Evolutionary conservation across 495 filamentous ascomycete species (phyloP).

Genomic region (Parathielavia hyrcaniae): DNA sequence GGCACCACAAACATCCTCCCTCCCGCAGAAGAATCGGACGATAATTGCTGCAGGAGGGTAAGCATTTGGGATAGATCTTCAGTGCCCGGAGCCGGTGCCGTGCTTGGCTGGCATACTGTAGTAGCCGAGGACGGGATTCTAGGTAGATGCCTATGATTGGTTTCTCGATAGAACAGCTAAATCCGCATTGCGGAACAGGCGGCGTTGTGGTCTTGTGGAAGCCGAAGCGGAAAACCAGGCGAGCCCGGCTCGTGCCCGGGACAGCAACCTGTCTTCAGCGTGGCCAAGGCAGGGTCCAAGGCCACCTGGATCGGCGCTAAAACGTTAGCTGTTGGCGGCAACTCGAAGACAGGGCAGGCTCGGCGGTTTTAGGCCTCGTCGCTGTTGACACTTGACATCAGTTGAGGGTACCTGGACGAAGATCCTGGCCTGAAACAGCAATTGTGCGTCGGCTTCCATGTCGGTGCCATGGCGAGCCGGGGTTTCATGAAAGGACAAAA

Average conservation of each 20-base stretch:
- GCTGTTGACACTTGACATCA: too few relatives aligned
- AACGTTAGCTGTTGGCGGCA: too few relatives aligned
- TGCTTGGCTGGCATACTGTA: slow-evolving; percentile 10
- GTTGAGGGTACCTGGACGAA: too few relatives aligned
- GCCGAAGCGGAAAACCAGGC: slow-evolving; percentile 1
- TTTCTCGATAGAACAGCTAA: slow-evolving; percentile 5
- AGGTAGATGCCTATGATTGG: slow-evolving; percentile 17
- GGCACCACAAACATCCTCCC: slow-evolving; percentile 6
- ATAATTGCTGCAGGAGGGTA: slow-evolving; percentile 7
- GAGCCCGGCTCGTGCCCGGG: too few relatives aligned
- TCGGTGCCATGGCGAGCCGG: too few relatives aligned
- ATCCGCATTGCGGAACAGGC: slow-evolving; percentile 5
- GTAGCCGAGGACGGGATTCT: slow-evolving; percentile 5
- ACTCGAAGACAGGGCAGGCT: neutral
- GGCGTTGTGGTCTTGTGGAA: neutral
- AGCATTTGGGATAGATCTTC: slow-evolving; percentile 15
- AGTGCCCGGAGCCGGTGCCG: neutral
- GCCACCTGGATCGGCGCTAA: neutral
- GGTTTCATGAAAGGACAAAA: too few relatives aligned
- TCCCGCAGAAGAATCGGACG: slow-evolving; percentile 6
- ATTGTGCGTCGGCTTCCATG: too few relatives aligned
- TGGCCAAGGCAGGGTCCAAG: neutral
- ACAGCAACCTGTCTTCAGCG: slow-evolving; percentile 5
- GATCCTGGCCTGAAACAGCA: too few relatives aligned
- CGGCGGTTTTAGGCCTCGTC: neutral